Evolutionary conservation across 208 protist genomes (phyloP), one percentile per base, ranked within the genome.

Genomic region (Trypanosoma avium): DNA sequence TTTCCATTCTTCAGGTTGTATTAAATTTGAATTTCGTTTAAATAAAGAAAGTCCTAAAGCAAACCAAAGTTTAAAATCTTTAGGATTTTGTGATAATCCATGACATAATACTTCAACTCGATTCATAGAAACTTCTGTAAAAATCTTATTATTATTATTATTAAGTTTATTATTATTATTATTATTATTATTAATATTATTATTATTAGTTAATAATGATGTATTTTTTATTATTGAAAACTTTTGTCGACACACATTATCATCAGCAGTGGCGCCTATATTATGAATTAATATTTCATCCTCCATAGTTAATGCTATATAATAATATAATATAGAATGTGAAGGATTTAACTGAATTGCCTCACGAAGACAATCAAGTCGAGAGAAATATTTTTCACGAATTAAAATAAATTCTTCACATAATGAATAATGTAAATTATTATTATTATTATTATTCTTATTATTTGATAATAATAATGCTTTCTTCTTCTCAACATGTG

Each of bases 1-100:
- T 13, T 13, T 2, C 48, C 19, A 27, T 27, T 7, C 24, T 13
- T 15, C 4, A 4, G 48, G 48, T 4, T 54, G 4, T 13, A 29
- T 24, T 24, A 54, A 7, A 13, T 29, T 29, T 4, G 4, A 13
- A 4, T 24, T 54, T 15, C 48, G 48, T 12, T 3, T 15, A 4
- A 54, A 27, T n/a, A 54, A 24, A 33, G 48, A 8, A n/a, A 54
- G 24, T 3, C 48, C 48, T 13, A 54, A 54, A n/a, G 48, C 48
- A 54, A 54, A 27, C 48, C 48, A 54, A 13, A 54, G 29, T 24
- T 24, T 15, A 24, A 15, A 33, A 24, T 54, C 48, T 13, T 24
- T 3, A 30, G 24, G 15, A 24, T 54, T 24, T 12, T 33, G 24
- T 13, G 15, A 4, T 24, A 54, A 24, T 8, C 48, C 48, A 12